These are phyloP conservation scores for Coemansia sp. DNA, from an alignment of 192 early-diverging fungal species.

Conservation along the genomic window DNA sequence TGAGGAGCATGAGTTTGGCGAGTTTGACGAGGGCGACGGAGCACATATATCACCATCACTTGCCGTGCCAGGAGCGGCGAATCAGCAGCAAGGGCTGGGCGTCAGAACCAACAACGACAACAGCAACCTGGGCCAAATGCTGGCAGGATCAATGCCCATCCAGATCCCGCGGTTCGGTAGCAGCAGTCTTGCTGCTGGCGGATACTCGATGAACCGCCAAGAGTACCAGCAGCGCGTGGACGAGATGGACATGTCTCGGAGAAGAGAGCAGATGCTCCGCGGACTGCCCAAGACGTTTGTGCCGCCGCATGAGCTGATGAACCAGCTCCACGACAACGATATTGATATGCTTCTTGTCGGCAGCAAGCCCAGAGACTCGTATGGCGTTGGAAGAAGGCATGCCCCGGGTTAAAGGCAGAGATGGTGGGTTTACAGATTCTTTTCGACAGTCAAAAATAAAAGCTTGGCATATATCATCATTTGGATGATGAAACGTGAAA, in stretches of 20 bases:
- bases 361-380: conserved; percentile 51
- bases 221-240: conserved; percentile 28
- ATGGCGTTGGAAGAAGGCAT: conserved; percentile 31
- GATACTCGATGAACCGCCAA: conserved; percentile 30
- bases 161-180: conserved; percentile 44
- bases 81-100: background rate
- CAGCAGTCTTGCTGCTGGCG: conserved; percentile 19
- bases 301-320: conserved; percentile 49
- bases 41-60: background rate
- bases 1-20: conserved; percentile 31
- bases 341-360: conserved; percentile 35
- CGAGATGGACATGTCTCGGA: conserved; percentile 29
- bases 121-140: conserved; percentile 37
- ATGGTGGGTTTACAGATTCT: too few species aligned
- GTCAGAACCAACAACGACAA: background rate
- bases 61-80: background rate
- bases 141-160: conserved; percentile 52
- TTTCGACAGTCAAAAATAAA: background rate
- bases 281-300: conserved; percentile 49
- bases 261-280: conserved; percentile 30
- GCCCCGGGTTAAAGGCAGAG: conserved; percentile 27
- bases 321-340: conserved; percentile 32
- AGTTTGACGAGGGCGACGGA: conserved; percentile 19
- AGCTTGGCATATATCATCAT: too few species aligned
- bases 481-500: background rate